These are phyloP conservation scores for Orbilia oligospora DNA, from an alignment of 2,329 filamentous ascomycete species.

Conservation along the genomic window DNA sequence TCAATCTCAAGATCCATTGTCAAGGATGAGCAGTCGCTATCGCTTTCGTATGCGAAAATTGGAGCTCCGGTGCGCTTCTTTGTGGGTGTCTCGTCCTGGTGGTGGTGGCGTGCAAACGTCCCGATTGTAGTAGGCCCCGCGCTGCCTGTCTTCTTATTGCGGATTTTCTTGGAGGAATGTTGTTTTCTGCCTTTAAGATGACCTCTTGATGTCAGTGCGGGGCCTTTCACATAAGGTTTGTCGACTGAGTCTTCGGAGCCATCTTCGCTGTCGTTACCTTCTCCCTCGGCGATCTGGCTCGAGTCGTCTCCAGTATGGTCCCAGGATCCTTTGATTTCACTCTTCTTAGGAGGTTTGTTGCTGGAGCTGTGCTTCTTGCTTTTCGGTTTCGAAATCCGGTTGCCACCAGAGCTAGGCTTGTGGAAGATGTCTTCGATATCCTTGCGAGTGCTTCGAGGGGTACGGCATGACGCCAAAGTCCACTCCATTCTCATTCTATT, in stretches of 20 bases:
- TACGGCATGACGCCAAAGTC: conserved; percentile 56
- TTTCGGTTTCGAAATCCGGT: conserved; percentile 47
- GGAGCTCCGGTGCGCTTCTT: conserved; percentile 54
- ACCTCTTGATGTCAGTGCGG: conserved; percentile 61
- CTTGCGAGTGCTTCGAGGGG: conserved; percentile 52
- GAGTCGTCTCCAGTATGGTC: conserved; percentile 56
- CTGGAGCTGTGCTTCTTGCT: conserved; percentile 37
- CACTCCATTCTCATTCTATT: conserved; percentile 61
- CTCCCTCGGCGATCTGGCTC: conserved; percentile 59
- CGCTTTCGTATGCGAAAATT: conserved; percentile 56
- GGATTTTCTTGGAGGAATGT: conserved; percentile 42
- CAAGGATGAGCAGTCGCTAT: conserved; percentile 56
- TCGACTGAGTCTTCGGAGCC: conserved; percentile 59
- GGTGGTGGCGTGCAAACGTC: conserved; percentile 45
- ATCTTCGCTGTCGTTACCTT: conserved; percentile 61
- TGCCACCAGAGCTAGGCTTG: conserved; percentile 41
- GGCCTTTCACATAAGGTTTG: conserved; percentile 60
- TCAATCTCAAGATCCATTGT: conserved; percentile 58
- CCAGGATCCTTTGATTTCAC: conserved; percentile 54
- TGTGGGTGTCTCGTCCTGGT: conserved; percentile 53
- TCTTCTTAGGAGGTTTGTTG: conserved; percentile 44
- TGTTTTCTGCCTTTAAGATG: conserved; percentile 61
- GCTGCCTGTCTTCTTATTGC: conserved; percentile 60
- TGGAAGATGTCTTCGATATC: conserved; percentile 58
- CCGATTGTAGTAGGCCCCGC: conserved; percentile 51